Evolutionary conservation across 768 basidiomycete genomes (phyloP).

Genomic region (Russula lepida): DNA sequence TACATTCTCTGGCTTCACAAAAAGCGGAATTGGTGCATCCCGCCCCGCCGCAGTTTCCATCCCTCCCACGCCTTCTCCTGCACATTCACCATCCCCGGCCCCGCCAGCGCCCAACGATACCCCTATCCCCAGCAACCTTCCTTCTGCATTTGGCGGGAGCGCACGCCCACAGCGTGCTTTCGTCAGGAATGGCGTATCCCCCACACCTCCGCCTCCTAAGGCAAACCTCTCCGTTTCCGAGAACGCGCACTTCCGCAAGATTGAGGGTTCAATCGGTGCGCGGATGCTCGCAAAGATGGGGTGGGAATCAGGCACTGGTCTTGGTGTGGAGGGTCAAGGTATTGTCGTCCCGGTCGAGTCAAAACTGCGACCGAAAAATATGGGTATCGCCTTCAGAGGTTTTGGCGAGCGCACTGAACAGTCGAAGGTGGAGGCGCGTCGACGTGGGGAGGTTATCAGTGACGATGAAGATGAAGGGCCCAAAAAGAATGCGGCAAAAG

Average conservation of each 20-base stretch:
- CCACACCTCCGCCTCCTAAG: conserved; percentile 34
- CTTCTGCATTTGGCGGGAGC: conserved; percentile 33
- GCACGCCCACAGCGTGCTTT: conserved; percentile 42
- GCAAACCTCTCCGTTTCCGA: conserved; percentile 56
- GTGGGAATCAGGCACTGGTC: conserved; percentile 77
- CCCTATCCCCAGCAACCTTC: conserved; percentile 30
- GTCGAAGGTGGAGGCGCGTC: conserved; percentile 67
- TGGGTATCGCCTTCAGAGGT: conserved; percentile 81
- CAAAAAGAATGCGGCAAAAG: conserved; percentile 43
- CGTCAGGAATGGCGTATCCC: conserved; percentile 42
- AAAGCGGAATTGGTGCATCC: conserved; percentile 38
- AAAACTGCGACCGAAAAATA: conserved; percentile 75
- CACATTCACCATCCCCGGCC: conserved; percentile 34
- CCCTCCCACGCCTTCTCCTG: conserved; percentile 33
- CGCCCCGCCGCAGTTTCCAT: conserved; percentile 22
- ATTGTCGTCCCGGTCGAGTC: conserved; percentile 84
- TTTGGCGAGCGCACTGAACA: conserved; percentile 87
- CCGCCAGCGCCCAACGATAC: conserved; percentile 30
- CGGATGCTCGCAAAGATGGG: conserved; percentile 93
- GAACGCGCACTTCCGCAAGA: conserved; percentile 71
- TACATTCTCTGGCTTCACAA: conserved; percentile 31
- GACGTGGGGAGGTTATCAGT: conserved; percentile 64
- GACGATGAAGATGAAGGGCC: conserved; percentile 57
- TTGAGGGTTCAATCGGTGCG: conserved; percentile 73
- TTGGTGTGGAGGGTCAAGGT: conserved; percentile 68